Percentiles rank a stretch among this genome's conserved stretches.
Evolutionary conservation across 768 basidiomycete genomes (phyloP).

Genomic region (Tricholomella constricta): DNA sequence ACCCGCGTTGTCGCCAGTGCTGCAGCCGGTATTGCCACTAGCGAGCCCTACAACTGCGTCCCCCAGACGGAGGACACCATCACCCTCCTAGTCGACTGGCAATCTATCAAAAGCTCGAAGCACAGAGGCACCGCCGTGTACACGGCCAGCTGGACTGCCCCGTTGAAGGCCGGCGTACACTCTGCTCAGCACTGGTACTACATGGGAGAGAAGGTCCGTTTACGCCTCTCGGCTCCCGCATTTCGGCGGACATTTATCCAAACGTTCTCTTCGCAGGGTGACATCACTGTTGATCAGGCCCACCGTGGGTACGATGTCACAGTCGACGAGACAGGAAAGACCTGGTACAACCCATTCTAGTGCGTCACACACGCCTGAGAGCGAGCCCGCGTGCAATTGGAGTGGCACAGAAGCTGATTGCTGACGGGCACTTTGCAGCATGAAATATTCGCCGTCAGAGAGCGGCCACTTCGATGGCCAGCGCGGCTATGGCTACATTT

Average conservation of each 20-base stretch:
- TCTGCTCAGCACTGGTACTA: slow-evolving; percentile 94
- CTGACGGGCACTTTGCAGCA: slow-evolving; percentile 46
- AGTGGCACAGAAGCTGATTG: slow-evolving; percentile 5
- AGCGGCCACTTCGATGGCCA: slow-evolving; percentile 94
- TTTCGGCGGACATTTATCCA: slow-evolving; percentile 1
- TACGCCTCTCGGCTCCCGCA: background rate
- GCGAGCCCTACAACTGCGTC: slow-evolving; percentile 86
- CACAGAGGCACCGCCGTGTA: slow-evolving; percentile 89
- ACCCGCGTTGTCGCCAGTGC: slow-evolving; percentile 91
- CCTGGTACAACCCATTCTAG: slow-evolving; percentile 92
- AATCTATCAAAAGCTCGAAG: slow-evolving; percentile 70
- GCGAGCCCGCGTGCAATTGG: background rate
- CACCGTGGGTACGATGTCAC: slow-evolving; percentile 93
- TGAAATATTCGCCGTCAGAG: slow-evolving; percentile 94
- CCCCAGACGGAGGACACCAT: slow-evolving; percentile 92
- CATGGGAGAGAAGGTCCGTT: slow-evolving; percentile 82
- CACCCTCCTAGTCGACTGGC: slow-evolving; percentile 93
- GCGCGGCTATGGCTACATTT: slow-evolving; percentile 89
- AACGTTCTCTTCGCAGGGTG: slow-evolving; percentile 57
- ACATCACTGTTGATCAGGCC: slow-evolving; percentile 90
- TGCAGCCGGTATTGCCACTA: slow-evolving; percentile 87
- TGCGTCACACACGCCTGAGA: slow-evolving; percentile 39
- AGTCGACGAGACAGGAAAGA: slow-evolving; percentile 80
- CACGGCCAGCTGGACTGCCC: slow-evolving; percentile 95
- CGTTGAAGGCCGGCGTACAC: slow-evolving; percentile 86